Conservation (phyloP, 148 eudicot genomes). For the Fagopyrum esculentum region DNA sequence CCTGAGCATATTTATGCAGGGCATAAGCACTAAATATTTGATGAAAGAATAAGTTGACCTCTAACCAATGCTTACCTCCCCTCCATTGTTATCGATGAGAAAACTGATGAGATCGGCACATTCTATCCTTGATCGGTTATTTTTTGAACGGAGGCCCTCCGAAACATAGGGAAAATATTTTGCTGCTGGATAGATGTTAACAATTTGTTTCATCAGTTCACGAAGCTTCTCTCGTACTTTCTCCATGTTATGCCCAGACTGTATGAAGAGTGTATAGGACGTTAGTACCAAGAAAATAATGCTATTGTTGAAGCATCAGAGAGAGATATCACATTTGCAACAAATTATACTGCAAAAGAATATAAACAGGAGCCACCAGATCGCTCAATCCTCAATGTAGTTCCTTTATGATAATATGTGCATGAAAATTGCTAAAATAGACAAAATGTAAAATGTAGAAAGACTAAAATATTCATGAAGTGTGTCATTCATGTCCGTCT, state of each 20-base stretch:
- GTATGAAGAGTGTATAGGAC: conserved; percentile 18
- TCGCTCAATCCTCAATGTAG: not conserved
- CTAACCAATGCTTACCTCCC: conserved; percentile 40
- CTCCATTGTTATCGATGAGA: conserved; percentile 71
- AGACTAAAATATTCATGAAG: not conserved
- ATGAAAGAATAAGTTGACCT: not conserved
- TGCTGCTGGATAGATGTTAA: conserved; percentile 66
- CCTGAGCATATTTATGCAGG: conserved; percentile 30
- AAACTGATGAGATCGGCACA: conserved; percentile 80
- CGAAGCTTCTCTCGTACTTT: conserved; percentile 85
- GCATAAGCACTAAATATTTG: not conserved
- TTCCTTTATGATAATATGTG: not conserved
- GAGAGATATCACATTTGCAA: not conserved
- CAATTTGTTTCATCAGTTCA: conserved; percentile 69
- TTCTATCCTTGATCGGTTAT: conserved; percentile 81
- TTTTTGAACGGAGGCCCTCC: conserved; percentile 91
- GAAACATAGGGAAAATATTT: conserved; percentile 73
- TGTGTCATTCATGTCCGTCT: not conserved
- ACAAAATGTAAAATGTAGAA: not conserved
- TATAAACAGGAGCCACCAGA: not conserved
- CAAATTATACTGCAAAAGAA: not conserved
- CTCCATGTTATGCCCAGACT: conserved; percentile 96
- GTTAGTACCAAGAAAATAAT: conserved; percentile 6
- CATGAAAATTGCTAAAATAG: not conserved
- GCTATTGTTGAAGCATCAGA: not conserved